These are phyloP conservation scores for Dipteronia sinensis DNA, from an alignment of 345 rosid species.

Conservation along the genomic window DNA sequence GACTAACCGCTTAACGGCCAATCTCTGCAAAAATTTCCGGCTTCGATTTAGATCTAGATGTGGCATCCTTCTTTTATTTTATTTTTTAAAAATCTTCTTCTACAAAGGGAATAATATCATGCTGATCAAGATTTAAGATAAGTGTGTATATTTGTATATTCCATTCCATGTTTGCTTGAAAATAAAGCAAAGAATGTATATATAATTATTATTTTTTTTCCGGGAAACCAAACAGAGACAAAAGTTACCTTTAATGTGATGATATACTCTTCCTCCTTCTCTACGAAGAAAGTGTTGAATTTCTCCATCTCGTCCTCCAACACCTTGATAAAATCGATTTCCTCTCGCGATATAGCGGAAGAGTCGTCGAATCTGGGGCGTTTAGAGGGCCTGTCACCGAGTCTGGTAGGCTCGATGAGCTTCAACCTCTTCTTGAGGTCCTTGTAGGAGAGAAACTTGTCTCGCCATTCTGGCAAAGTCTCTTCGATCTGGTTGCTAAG, in stretches of 20 bases:
- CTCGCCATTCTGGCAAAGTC: conserved; percentile 93
- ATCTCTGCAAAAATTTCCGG: not conserved
- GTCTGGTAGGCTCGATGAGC: conserved; percentile 53
- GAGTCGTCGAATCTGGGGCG: conserved; percentile 46
- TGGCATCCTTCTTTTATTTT: not conserved
- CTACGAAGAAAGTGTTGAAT: conserved; percentile 86
- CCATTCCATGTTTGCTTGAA: conserved; percentile 11
- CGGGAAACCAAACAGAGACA: conserved; percentile 13
- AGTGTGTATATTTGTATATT: too few relatives aligned
- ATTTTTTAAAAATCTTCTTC: too few relatives aligned
- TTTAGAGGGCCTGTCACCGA: conserved; percentile 53
- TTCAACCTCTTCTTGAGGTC: conserved; percentile 86
- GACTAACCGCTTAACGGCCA: not conserved
- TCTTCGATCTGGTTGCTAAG: conserved; percentile 95
- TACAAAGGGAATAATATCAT: not conserved
- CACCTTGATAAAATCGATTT: conserved; percentile 60
- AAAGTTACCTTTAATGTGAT: conserved; percentile 75
- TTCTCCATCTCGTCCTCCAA: conserved; percentile 91
- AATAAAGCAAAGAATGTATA: not conserved
- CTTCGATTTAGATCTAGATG: not conserved
- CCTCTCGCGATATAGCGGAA: conserved; percentile 60
- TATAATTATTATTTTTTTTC: not conserved
- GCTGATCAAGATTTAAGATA: not conserved
- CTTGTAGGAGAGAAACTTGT: conserved; percentile 94
- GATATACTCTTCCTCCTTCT: conserved; percentile 96